Evolutionary conservation across 2,329 filamentous ascomycete genomes (phyloP), one percentile per base, ranked within the genome.

Genomic region (Pochonia chlamydosporia): DNA sequence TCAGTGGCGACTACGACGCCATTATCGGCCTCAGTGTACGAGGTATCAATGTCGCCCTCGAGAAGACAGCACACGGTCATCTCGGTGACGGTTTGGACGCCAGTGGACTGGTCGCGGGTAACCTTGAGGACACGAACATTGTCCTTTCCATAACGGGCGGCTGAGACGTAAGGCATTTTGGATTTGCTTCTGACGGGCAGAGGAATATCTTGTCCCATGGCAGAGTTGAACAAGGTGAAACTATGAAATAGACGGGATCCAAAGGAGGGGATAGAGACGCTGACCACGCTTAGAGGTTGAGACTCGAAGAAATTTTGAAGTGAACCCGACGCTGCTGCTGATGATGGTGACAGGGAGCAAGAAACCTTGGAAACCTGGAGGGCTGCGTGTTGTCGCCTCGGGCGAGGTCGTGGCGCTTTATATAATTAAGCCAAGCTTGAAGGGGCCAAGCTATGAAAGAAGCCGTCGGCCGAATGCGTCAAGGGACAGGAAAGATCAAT

Each of bases 121-220:
- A 96, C 90, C 71, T 99, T 99, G 82, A 87, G 95, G 60, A 99
- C 82, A 62, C 93, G 91, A 78, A 99, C 86, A 74, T 99, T 97
- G 81, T 97, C 93, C 82, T 99, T 92, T 73, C 87, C 87, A 66
- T 91, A 92, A 64, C 84, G 82, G 59, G 87, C 87, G 60, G 79
- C 71, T 50, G 78, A 73, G 51, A 84, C 68, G 57, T 67, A 65
- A 54, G 79, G 69, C 79, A 84, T 83, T 40, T 37, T 55, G 52
- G 47, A 45, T 21, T 43, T 49, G 45, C 41, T 50, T 47, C 52
- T 31, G 16, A 43, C 26, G 8, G 31, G 24, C 16, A 43, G 13
- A 11, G 11, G 40, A 7, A 23, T 42, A 21, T 43, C 45, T 23
- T 20, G 43, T 23, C 43, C 25, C 36, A 33, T 28, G n/a, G 25